Conservation (phyloP, 2,329 filamentous ascomycete genomes). For the Raffaelea deltoideospora region DNA sequence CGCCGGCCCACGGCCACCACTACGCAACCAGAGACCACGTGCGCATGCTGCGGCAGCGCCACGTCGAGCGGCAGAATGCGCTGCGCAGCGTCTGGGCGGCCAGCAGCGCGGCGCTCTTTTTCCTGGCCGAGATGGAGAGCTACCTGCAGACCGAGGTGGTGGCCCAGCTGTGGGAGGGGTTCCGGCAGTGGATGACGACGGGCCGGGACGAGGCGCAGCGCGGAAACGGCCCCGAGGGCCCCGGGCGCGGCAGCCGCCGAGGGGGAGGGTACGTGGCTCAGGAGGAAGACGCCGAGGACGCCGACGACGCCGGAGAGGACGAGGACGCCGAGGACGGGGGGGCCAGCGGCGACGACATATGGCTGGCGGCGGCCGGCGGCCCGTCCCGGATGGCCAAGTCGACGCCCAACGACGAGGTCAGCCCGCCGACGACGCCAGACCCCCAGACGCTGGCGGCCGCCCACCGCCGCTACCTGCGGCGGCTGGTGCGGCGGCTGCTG, state of each 20-base stretch:
- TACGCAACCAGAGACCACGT: too few species aligned
- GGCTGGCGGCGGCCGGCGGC: background rate
- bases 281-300: background rate
- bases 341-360: background rate
- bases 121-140: constrained; percentile 71
- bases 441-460: constrained; percentile 72
- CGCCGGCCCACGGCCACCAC: constrained; percentile 26
- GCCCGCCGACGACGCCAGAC: constrained; percentile 32
- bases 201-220: constrained; percentile 18
- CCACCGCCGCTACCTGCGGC: constrained; percentile 60
- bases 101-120: constrained; percentile 72
- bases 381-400: constrained; percentile 12
- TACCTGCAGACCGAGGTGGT: constrained; percentile 89
- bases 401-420: constrained; percentile 15
- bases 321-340: background rate
- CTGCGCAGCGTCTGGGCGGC: constrained; percentile 86
- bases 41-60: constrained; percentile 45
- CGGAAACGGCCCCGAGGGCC: background rate
- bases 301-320: background rate
- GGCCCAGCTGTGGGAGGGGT: constrained; percentile 63
- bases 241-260: too few species aligned
- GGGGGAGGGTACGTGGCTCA: background rate
- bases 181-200: constrained; percentile 57
- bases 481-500: constrained; percentile 50
- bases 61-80: constrained; percentile 43